phyloP scores from a whole-genome alignment of 352 stramenopile genomes.

The Globisporangium carolinianum region DNA sequence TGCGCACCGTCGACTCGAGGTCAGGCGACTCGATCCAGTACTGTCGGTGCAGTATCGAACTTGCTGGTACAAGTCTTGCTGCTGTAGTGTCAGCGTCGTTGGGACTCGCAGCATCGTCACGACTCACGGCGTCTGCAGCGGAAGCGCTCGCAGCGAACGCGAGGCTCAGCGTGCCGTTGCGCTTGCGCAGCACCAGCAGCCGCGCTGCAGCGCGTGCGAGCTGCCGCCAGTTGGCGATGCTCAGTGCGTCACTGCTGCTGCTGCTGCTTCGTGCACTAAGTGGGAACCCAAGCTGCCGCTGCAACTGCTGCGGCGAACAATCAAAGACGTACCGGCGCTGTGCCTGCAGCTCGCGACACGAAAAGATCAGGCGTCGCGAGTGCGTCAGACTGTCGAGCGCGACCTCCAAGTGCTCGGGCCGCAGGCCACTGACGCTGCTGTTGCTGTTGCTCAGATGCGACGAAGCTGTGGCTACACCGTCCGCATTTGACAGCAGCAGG shows the following conservation, averaged over 20 bases:
- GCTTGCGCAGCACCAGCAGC: slow-evolving; percentile 26
- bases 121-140: neutral
- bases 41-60: no score
- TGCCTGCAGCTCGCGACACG: slow-evolving; percentile 38
- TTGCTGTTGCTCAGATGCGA: neutral
- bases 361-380: slow-evolving; percentile 43
- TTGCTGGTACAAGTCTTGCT: neutral
- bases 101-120: neutral
- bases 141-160: neutral
- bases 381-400: slow-evolving; percentile 33
- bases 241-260: neutral
- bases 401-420: slow-evolving; percentile 28
- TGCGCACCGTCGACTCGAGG: slow-evolving; percentile 3
- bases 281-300: slow-evolving; percentile 6
- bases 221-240: slow-evolving; percentile 22
- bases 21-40: neutral
- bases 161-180: slow-evolving; percentile 18
- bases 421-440: slow-evolving; percentile 4
- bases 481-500: neutral
- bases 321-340: slow-evolving; percentile 38
- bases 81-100: neutral
- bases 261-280: neutral
- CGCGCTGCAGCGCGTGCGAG: slow-evolving; percentile 14
- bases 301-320: slow-evolving; percentile 31
- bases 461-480: neutral